phyloP scores from a whole-genome alignment of 2,329 filamentous ascomycete species.

The Colletotrichum horii region DNA sequence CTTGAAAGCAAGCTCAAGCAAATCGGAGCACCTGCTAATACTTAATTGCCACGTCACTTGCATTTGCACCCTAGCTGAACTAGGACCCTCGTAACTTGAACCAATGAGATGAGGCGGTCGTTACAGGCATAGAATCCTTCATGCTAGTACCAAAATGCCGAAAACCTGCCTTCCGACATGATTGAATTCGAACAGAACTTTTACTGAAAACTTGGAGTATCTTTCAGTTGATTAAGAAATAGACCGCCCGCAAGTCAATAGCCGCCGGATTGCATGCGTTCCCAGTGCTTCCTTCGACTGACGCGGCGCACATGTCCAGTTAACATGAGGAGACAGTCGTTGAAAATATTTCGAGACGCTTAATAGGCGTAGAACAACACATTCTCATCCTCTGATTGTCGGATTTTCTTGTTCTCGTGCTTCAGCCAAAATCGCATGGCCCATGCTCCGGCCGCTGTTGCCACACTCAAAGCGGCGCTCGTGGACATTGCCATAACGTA shows the following conservation, averaged over 20 bases:
- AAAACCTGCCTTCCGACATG: not conserved
- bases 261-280: no score
- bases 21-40: not conserved
- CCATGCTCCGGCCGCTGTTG: slow-evolving; percentile 21
- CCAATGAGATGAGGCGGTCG: not conserved
- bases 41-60: not conserved
- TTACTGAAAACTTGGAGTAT: fast-evolving
- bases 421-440: slow-evolving; percentile 23
- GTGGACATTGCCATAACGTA: slow-evolving; percentile 31
- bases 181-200: not conserved
- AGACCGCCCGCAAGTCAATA: not conserved
- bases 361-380: slow-evolving; percentile 22
- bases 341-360: no score
- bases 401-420: slow-evolving; percentile 27
- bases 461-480: slow-evolving; percentile 25
- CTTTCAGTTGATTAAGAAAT: not conserved
- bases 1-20: not conserved
- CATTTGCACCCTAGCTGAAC: not conserved
- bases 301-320: no score
- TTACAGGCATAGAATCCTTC: not conserved
- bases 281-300: no score
- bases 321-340: no score
- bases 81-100: not conserved
- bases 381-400: slow-evolving; percentile 22
- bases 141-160: fast-evolving